Evolutionary conservation across 73 alveolate species (phyloP), one percentile per base, ranked within the genome.

Genomic region (Paramecium sexaurelia): DNA sequence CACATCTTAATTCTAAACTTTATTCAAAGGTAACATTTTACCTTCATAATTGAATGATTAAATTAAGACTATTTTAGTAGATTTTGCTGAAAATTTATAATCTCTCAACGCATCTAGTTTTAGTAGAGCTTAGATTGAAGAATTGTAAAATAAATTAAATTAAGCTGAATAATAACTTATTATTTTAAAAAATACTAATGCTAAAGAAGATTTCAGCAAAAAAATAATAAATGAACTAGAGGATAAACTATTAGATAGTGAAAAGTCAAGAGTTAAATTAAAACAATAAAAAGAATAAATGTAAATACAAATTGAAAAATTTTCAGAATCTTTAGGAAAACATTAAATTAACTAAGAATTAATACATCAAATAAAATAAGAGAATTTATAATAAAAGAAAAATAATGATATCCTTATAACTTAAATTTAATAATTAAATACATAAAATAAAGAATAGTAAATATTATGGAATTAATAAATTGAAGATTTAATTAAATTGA

Each of bases 21-120:
- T 78, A 22, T 45, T 41, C 17, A 78, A 43, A 43, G 22, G 73
- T 13, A 41, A 78, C 47, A 32, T 39, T 2, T 33, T 26, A 24
- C 55, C 43, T 8, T 26, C 90, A 29, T 20, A 78, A 22, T 22
- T 78, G 39, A 78, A 29, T 78, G 90, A 78, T 0, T 78, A 78
- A 78, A 43, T 78, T 11, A 78, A 78, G 17, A 22, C 55, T 15
- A 20, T 17, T 10, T 78, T 78, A 20, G 90, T 78, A 1, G 90
- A 78, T 37, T 78, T 19, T 78, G 90, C 75, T 29, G 90, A 78
- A 78, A 78, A 37, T 22, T 19, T 78, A 22, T 22, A 78, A 78
- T 19, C 55, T 0, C 41, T 78, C 10, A 61, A 75, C 13, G 45
- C 75, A 20, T 43, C 69, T 8, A 75, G 90, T 15, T 78, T 1